phyloP scores from a whole-genome alignment of 805 yeast genomes.

The Maudiozyma saulgeensis region DNA sequence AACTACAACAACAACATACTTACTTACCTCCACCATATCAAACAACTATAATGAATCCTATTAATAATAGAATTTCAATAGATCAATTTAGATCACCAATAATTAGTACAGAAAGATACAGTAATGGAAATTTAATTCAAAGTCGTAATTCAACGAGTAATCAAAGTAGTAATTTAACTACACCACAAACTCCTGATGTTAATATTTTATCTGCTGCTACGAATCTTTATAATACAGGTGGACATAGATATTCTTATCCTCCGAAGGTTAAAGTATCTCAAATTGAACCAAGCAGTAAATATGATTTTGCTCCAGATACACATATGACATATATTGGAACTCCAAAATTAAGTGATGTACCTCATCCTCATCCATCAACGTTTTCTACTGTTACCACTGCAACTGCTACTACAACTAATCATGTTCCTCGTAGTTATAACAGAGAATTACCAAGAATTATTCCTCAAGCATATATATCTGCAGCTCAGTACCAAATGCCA shows the following conservation, averaged over 20 bases:
- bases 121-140: not conserved
- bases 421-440: not conserved
- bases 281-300: not conserved
- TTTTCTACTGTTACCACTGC: not conserved
- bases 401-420: not conserved
- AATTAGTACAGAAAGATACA: not conserved
- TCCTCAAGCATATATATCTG: not conserved
- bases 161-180: not conserved
- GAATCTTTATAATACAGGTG: constrained; percentile 19
- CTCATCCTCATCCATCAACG: not conserved
- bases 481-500: not conserved
- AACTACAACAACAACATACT: not conserved
- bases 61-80: not conserved
- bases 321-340: not conserved
- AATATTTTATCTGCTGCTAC: constrained; percentile 19
- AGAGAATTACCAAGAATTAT: not conserved
- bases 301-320: not conserved
- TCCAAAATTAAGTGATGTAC: not conserved
- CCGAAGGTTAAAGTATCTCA: constrained; percentile 1
- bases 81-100: not conserved
- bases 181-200: constrained; percentile 3
- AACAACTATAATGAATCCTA: not conserved
- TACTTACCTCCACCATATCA: not conserved
- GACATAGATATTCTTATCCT: constrained; percentile 21
- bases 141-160: not conserved